Base-by-base conservation (phyloP, 2,329 filamentous ascomycete genomes). In the Sarocladium brachiariae region DNA sequence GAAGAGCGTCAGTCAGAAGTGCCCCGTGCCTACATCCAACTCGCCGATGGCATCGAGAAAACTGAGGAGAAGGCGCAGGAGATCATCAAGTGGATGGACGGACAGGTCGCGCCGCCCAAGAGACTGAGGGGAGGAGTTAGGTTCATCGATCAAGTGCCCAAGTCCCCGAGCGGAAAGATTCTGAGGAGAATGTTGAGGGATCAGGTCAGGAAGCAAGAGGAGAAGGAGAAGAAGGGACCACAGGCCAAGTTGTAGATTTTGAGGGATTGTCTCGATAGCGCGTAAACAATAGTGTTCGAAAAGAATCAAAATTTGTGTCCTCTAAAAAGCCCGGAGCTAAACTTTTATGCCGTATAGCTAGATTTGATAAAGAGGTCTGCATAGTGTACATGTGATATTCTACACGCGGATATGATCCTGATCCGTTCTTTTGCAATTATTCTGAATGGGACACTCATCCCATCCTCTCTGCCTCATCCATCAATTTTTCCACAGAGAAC, bases 381-480 rank as follows among this genome's bases (percentile, higher is more conserved):
- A 19, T 45, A 45, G 3, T 45, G 23, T 45, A 45, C 39, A 45
- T 19, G 8, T 25, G 23, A n/a, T 45, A 14, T 27, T 25, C 19
- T 43, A 50, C 35, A 43, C 16, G 18, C 45, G 13, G 5, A n/a
- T 13, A 14, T 43, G n/a, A n/a, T n/a, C n/a, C n/a, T n/a, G n/a
- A n/a, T n/a, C n/a, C 18, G 19, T 21, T 4, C 13, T 30, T 30
- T 30, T 30, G 27, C 7, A 7, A 30, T 13, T n/a, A n/a, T 13
- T 30, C 27, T 30, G 27, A 30, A 13, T 30, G 7, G 27, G 13
- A 21, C n/a, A 16, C 35, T 63, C 64, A 82, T 49, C 71, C 78
- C 63, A 95, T 71, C 69, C 83, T 89, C 77, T 97, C 91, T 1
- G 89, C 84, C 74, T 97, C 92, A 57, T 95, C 89, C 54, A 99